These are phyloP conservation scores for Ensete ventricosum DNA, from an alignment of 176 grass and related monocot species.

Conservation along the genomic window DNA sequence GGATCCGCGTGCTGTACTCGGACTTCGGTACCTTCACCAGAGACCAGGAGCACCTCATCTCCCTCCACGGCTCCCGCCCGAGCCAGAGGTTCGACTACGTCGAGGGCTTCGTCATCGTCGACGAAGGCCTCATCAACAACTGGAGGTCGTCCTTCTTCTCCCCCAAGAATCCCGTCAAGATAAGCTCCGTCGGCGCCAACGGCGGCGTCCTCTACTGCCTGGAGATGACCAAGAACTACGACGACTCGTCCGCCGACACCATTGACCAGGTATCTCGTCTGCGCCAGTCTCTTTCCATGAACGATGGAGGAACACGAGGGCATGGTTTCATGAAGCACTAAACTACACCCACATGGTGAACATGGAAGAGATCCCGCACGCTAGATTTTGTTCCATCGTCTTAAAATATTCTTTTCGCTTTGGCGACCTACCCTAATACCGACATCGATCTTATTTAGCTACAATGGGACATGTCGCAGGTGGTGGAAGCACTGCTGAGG, in stretches of 20 bases:
- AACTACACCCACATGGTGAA: slow-evolving; percentile 31
- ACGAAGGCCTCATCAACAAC: slow-evolving; percentile 93
- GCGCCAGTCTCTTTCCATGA: slow-evolving; percentile 3
- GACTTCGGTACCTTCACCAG: slow-evolving; percentile 64
- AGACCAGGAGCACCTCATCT: slow-evolving; percentile 86
- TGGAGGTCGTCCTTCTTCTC: slow-evolving; percentile 99
- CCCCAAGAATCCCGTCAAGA: slow-evolving; percentile 74
- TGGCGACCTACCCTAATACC: no score
- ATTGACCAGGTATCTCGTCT: slow-evolving; percentile 50
- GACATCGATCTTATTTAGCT: no score
- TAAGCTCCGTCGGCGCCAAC: slow-evolving; percentile 59
- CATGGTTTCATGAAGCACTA: no score
- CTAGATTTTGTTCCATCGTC: slow-evolving; percentile 55
- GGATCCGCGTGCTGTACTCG: slow-evolving; percentile 89
- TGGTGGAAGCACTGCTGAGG: slow-evolving; percentile 56
- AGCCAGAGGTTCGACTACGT: slow-evolving; percentile 69
- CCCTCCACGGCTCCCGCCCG: slow-evolving; percentile 10
- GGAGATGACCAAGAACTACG: slow-evolving; percentile 87
- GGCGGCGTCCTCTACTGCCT: slow-evolving; percentile 80
- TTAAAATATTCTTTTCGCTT: slow-evolving; percentile 13
- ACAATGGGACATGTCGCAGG: slow-evolving; percentile 22
- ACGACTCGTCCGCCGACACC: slow-evolving; percentile 39
- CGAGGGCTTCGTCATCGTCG: slow-evolving; percentile 85
- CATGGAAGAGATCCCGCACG: slow-evolving; percentile 27
- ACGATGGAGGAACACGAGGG: no score